Evolutionary conservation across 1,139 yeast species (phyloP), one percentile per base, ranked within the genome.

Genomic region (Pichia inconspicua): DNA sequence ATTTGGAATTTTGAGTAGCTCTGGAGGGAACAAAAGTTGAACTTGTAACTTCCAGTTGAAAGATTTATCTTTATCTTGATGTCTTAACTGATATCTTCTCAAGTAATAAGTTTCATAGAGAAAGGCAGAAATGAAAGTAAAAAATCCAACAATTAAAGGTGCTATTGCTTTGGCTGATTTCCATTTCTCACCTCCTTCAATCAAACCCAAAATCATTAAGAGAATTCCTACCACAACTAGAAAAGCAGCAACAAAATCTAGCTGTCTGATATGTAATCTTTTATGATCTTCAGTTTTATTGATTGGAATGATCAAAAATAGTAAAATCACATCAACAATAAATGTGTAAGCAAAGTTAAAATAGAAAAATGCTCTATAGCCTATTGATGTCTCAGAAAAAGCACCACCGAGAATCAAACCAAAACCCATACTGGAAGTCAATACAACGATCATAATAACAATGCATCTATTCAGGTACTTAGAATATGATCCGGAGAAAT

Each of bases 361-460:
- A 41, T 58, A 68, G 43, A 63, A 66, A 14, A 66, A 52, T 2
- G 64, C 64, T 43, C 56, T 55, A 47, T 66, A 67, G 0, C 72
- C 72, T 41, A 65, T 53, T 2, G 28, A 15, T 1, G 69, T 56
- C 27, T 47, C 46, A 2, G 63, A 53, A 44, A 69, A 68, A 0
- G 68, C 72, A 42, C 72, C 73, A 11, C 72, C 72, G 6, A 68
- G 28, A 10, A 69, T 42, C 9, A 59, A 47, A 2, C 72, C 72
- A 12, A 64, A 4, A 4, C 71, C 69, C 14, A 59, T 51, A 19
- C 61, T 43, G 1, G 57, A 55, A n/a, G 64, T 60, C n/a, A 64
- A 45, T 1, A 61, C 55, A 10, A 64, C 28, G 5, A 64, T 44
- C 19, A 67, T 51, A 5, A 52, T 49, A 7, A 54, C 46, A 42